Evolutionary conservation across 345 rosid genomes (phyloP).

Genomic region (Rhodomyrtus tomentosa): DNA sequence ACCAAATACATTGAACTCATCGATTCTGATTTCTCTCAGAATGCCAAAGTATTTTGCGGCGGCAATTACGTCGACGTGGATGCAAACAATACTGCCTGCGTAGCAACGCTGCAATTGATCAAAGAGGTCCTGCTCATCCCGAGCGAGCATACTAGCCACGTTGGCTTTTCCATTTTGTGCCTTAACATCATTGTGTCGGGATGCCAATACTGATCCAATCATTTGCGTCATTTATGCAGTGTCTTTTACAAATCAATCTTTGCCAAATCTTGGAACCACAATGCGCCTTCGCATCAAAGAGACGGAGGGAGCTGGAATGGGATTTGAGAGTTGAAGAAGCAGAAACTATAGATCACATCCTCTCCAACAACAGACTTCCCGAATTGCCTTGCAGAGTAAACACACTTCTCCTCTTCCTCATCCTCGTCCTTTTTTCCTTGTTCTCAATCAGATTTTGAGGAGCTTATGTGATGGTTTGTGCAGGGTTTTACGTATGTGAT

Average conservation of each 20-base stretch:
- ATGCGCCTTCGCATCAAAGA: constrained; percentile 20
- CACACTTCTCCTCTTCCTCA: neutral
- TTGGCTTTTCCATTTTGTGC: neutral
- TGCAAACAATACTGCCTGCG: constrained; percentile 16
- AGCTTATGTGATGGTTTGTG: neutral
- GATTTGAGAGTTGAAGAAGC: constrained; percentile 15
- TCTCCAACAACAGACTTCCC: constrained; percentile 6
- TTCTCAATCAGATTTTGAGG: neutral
- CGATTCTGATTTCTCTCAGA: neutral
- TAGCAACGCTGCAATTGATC: constrained; percentile 10
- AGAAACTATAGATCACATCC: constrained; percentile 1
- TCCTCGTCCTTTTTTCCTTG: neutral
- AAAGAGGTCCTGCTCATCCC: constrained; percentile 5
- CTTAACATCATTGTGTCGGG: neutral
- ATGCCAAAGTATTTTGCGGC: constrained; percentile 10
- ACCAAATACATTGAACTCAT: neutral
- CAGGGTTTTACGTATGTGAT: constrained; percentile 21
- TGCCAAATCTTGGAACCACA: constrained; percentile 29
- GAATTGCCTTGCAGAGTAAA: constrained; percentile 18
- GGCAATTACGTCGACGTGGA: constrained; percentile 11
- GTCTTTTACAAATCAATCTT: constrained; percentile 19
- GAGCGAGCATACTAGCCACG: neutral
- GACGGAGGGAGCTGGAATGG: constrained; percentile 8
- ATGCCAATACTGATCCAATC: neutral
- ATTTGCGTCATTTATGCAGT: constrained; percentile 6